phyloP scores from a whole-genome alignment of 305 asterid species.

The Fraxinus floribunda region DNA sequence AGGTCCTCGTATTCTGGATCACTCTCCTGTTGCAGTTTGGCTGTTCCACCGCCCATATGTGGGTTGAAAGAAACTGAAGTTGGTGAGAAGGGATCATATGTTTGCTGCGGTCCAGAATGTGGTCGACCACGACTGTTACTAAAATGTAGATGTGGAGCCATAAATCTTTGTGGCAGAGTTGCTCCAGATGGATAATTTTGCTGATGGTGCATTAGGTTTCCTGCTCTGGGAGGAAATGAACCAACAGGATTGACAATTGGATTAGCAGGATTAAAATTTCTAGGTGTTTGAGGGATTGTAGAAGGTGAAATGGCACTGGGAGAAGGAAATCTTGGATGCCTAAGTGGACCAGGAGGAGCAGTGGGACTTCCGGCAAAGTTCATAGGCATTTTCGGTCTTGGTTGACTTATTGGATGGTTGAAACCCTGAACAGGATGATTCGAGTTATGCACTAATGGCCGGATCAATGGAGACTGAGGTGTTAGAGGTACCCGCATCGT shows the following conservation, averaged over 20 bases:
- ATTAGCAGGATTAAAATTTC: slow-evolving; percentile 50
- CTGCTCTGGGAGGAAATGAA: slow-evolving; percentile 54
- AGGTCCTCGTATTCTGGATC: slow-evolving; percentile 84
- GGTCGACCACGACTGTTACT: slow-evolving; percentile 47
- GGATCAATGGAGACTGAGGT: slow-evolving; percentile 39
- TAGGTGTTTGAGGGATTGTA: slow-evolving; percentile 41
- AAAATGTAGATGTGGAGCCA: slow-evolving; percentile 49
- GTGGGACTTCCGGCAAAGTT: slow-evolving; percentile 45
- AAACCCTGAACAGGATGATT: slow-evolving; percentile 51
- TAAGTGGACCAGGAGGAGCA: slow-evolving; percentile 36
- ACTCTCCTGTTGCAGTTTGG: slow-evolving; percentile 47
- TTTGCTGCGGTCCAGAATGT: slow-evolving; percentile 52
- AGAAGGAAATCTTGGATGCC: slow-evolving; percentile 45
- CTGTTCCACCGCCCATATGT: slow-evolving; percentile 42
- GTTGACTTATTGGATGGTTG: slow-evolving; percentile 44
- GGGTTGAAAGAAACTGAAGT: slow-evolving; percentile 48
- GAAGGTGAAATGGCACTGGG: slow-evolving; percentile 28
- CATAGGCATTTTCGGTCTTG: slow-evolving; percentile 36
- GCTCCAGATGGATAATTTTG: slow-evolving; percentile 44
- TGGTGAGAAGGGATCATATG: slow-evolving; percentile 83
- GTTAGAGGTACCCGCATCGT: slow-evolving; percentile 38
- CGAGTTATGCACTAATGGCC: slow-evolving; percentile 44
- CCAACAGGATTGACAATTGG: slow-evolving; percentile 39
- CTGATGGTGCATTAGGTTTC: slow-evolving; percentile 51
- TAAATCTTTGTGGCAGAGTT: slow-evolving; percentile 44